Conservation (phyloP, 2,329 filamentous ascomycete genomes). For the Escovopsis weberi region DNA sequence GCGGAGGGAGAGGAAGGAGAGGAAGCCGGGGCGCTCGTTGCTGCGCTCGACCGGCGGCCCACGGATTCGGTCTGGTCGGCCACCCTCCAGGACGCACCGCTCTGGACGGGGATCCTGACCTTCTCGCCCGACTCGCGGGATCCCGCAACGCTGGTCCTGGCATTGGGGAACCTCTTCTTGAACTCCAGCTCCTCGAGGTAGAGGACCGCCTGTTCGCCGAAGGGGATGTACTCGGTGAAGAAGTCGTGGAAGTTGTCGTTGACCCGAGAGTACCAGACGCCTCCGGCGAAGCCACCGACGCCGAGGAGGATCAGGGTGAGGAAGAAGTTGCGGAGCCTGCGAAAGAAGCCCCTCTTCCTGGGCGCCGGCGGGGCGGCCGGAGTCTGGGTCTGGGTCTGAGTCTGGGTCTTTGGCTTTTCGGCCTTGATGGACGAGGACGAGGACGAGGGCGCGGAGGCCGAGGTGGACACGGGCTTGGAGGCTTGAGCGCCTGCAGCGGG, state of each 20-base stretch:
- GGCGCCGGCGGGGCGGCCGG: constrained; percentile 13
- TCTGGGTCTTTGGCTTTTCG: constrained; percentile 6
- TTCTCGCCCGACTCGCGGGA: constrained; percentile 46
- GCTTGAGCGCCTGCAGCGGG: constrained; percentile 39
- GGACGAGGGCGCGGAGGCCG: neutral
- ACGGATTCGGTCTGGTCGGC: constrained; percentile 43
- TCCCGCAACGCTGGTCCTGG: constrained; percentile 28
- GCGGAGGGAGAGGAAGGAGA: neutral
- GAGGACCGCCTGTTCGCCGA: constrained; percentile 83
- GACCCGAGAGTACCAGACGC: constrained; percentile 82
- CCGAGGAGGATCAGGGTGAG: constrained; percentile 64
- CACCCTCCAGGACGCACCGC: constrained; percentile 70
- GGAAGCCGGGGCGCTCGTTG: constrained; percentile 8
- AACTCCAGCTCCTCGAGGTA: constrained; percentile 95
- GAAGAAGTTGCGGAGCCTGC: constrained; percentile 64
- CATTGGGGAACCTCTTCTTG: constrained; percentile 60
- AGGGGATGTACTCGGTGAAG: constrained; percentile 94
- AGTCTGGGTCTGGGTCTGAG: constrained; percentile 4
- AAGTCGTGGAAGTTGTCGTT: constrained; percentile 99
- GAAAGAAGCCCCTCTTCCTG: constrained; percentile 50
- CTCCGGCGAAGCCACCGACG: constrained; percentile 67
- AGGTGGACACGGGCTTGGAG: constrained; percentile 23
- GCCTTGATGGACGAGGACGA: constrained; percentile 20
- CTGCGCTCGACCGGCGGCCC: constrained; percentile 48
- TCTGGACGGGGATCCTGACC: constrained; percentile 72